Evolutionary conservation across 2,329 filamentous ascomycete genomes (phyloP), one percentile per base, ranked within the genome.

Genomic region (Claviceps monticola): DNA sequence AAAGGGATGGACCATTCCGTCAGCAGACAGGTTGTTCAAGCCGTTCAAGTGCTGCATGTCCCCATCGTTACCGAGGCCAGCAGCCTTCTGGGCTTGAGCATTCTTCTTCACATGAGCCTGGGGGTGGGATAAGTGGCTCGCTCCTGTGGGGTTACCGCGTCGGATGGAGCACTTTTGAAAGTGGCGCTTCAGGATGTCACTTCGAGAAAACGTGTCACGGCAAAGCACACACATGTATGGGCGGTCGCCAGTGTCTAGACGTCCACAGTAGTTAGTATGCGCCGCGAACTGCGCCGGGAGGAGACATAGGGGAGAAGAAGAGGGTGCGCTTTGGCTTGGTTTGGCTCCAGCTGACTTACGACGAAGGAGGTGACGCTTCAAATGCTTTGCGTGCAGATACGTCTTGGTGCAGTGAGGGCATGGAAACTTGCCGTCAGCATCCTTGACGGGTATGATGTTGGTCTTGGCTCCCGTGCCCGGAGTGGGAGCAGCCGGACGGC

Each of bases 81-180:
- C 71, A 46, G 69, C 68, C 67, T 83, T 80, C 61, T 82, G 78
- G 19, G 74, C 73, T 54, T 75, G 72, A 56, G 79, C 76, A 61
- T 80, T 77, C 72, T 89, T 90, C 74, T 89, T 91, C 63, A 93
- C 77, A 69, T 94, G 88, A 57, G 87, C 86, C 69, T 91, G 86
- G 38, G 89, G 88, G 70, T 96, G 89, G 60, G 90, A 94, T 68
- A 98, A 71, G 72, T 98, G 93, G 64, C 87, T 95, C 56, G 88
- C 88, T 60, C 90, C 90, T 16, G 89, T 95, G 51, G 93, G 91
- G 71, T 97, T 97, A 53, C 93, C 93, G 65, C 93, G 84, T 62
- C 93, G 84, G 58, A 96, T 88, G 41, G 93, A 96, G 73, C 93
- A 98, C 75, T 98, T 98, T 70, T 96, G 90, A 72, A 97, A 98